These are phyloP conservation scores for Adansonia rubrostipa DNA, from an alignment of 441 rosid species.

Conservation along the genomic window DNA sequence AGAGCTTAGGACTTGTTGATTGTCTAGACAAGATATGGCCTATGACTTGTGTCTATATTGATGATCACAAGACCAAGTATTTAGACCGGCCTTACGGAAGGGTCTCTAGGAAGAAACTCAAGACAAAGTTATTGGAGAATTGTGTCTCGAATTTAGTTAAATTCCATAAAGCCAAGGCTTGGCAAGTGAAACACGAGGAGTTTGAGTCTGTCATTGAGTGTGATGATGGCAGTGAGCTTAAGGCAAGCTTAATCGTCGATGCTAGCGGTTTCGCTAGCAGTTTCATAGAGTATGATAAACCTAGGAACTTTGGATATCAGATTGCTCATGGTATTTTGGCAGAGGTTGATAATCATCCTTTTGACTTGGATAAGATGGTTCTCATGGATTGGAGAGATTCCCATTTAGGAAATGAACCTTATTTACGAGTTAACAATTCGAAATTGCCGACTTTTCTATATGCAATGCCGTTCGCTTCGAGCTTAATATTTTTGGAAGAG, in stretches of 20 bases:
- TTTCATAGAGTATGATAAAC: slow-evolving; percentile 52
- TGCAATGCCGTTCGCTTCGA: slow-evolving; percentile 68
- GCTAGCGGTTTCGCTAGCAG: slow-evolving; percentile 60
- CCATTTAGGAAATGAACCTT: slow-evolving; percentile 68
- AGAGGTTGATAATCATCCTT: slow-evolving; percentile 69
- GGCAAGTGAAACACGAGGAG: slow-evolving; percentile 62
- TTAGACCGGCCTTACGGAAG: slow-evolving; percentile 67
- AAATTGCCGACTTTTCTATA: slow-evolving; percentile 59
- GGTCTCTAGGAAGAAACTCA: slow-evolving; percentile 52
- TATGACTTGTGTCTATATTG: slow-evolving; percentile 49
- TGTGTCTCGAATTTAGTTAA: slow-evolving; percentile 51
- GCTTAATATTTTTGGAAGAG: slow-evolving; percentile 61
- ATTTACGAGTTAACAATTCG: slow-evolving; percentile 49
- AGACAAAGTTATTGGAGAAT: slow-evolving; percentile 52
- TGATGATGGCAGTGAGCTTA: slow-evolving; percentile 58
- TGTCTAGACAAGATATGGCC: slow-evolving; percentile 69
- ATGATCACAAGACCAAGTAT: slow-evolving; percentile 53
- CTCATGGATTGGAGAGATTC: slow-evolving; percentile 84
- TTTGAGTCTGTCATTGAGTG: slow-evolving; percentile 51
- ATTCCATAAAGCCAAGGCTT: slow-evolving; percentile 61
- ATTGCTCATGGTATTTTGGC: slow-evolving; percentile 76
- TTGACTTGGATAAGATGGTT: slow-evolving; percentile 69
- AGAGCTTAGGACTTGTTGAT: slow-evolving; percentile 52
- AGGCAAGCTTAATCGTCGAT: slow-evolving; percentile 60
- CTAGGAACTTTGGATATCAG: slow-evolving; percentile 69